Evolutionary conservation across 805 yeast species (phyloP).

Genomic region (Candida michaelii): DNA sequence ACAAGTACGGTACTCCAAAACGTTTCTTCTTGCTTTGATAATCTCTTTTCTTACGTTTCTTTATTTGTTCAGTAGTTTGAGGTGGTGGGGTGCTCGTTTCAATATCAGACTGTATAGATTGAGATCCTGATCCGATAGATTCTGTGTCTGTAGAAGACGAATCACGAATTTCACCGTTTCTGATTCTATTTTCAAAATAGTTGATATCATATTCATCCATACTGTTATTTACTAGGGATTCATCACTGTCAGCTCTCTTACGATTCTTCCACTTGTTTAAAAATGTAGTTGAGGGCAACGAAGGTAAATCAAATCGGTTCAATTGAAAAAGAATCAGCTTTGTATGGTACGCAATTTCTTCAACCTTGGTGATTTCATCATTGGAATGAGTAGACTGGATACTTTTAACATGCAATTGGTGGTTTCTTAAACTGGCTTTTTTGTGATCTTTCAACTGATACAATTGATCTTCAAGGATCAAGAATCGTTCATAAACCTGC

Average conservation of each 20-base stretch:
- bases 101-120: background rate
- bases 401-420: constrained; percentile 5
- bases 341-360: constrained; percentile 30
- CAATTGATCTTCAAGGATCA: constrained; percentile 67
- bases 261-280: constrained; percentile 17
- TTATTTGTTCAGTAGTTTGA: constrained; percentile 20
- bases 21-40: constrained; percentile 37
- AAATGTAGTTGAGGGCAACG: constrained; percentile 39
- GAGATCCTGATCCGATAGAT: background rate
- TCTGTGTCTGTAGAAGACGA: constrained; percentile 11
- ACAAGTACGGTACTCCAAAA: constrained; percentile 54
- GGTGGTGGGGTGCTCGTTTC: background rate
- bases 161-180: constrained; percentile 28
- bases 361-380: constrained; percentile 17
- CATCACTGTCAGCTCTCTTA: constrained; percentile 11
- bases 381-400: background rate
- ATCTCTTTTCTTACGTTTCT: constrained; percentile 43
- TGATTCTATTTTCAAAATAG: constrained; percentile 36
- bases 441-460: constrained; percentile 60
- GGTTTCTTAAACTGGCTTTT: constrained; percentile 11
- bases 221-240: constrained; percentile 12
- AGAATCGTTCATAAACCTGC: constrained; percentile 57
- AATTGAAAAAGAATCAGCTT: constrained; percentile 23
- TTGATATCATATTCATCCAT: constrained; percentile 27
- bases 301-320: constrained; percentile 38